Base-by-base conservation (phyloP, 2,329 filamentous ascomycete genomes). In the Drechslerella coelobrocha region DNA sequence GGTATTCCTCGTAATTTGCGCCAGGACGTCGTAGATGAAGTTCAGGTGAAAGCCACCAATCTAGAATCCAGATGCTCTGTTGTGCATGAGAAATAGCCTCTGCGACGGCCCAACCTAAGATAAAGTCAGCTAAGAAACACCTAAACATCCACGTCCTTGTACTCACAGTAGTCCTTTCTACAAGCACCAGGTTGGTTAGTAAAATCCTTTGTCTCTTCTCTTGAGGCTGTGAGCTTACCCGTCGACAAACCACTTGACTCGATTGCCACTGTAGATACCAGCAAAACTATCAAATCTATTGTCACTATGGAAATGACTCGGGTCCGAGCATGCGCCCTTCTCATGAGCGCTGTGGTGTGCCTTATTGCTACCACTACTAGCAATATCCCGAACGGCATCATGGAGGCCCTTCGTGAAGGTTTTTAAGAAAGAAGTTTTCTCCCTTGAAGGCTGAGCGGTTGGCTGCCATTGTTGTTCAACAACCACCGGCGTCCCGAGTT, bases 11-110 rank as follows among this genome's bases (percentile, higher is more conserved):
- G 79, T 95, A 92, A 54, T 72, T 72, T 19, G 89, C 86, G 7
- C 91, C 91, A 1, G 92, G 92, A 23, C 92, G 85, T 74, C 92
- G 86, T 31, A 97, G 84, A 77, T 94, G 96, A 26, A 97, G 81
- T 79, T 96, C 92, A 0, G 92, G 91, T 61, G 88, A 92, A 73
- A 96, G 79, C 91, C 92, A 96, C 91, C 89, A 94, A 77, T 93
- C 90, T 45, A 96, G 81, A 73, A 96, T 95, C 84, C 89, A 92
- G 75, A 96, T 89, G 43, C 85, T 89, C 75, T 93, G 86, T 73
- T 82, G 83, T 1, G 91, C 91, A 76, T 85, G 87, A 80, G 94
- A 89, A 54, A 96, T 80, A 1, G 92, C 91, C 73, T 88, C 82
- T 26, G 88, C 91, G 0, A 96, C 89, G 12, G 92, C 91, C 83